These are phyloP conservation scores for Allium cepa DNA, from an alignment of 106 monocot genomes.

Conservation along the genomic window DNA sequence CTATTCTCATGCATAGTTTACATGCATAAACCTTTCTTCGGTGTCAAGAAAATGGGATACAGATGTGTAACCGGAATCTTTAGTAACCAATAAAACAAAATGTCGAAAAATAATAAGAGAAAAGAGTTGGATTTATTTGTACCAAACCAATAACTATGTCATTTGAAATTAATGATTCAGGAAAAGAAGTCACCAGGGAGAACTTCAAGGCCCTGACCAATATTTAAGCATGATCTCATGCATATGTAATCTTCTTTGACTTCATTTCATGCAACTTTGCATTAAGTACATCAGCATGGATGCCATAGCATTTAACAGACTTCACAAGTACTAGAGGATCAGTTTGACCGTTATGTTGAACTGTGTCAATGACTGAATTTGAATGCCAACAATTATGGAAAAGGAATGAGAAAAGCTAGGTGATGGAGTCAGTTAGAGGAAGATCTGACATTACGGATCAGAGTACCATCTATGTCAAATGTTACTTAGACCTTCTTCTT, in stretches of 20 bases:
- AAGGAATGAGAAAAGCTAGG: too few relatives aligned
- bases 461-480: too few relatives aligned
- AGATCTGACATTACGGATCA: too few relatives aligned
- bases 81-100: neutral
- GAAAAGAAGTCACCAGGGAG: slow-evolving; percentile 44
- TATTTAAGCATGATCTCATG: slow-evolving; percentile 21
- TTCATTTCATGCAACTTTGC: slow-evolving; percentile 44
- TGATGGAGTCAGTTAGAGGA: too few relatives aligned
- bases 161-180: slow-evolving; percentile 31
- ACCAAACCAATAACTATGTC: slow-evolving; percentile 37
- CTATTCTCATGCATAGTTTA: too few relatives aligned
- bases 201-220: slow-evolving; percentile 41
- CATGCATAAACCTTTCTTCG: too few relatives aligned
- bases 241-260: slow-evolving; percentile 44
- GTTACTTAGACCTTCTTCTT: too few relatives aligned
- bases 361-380: too few relatives aligned
- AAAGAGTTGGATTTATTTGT: neutral
- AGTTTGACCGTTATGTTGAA: slow-evolving; percentile 52
- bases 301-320: slow-evolving; percentile 34
- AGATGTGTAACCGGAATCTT: too few relatives aligned
- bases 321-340: slow-evolving; percentile 45
- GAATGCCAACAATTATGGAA: too few relatives aligned
- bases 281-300: slow-evolving; percentile 34
- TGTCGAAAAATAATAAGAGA: neutral
- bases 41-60: too few relatives aligned